Conservation (phyloP, 108 stramenopile genomes). For the Cyclotella kingstonii region DNA sequence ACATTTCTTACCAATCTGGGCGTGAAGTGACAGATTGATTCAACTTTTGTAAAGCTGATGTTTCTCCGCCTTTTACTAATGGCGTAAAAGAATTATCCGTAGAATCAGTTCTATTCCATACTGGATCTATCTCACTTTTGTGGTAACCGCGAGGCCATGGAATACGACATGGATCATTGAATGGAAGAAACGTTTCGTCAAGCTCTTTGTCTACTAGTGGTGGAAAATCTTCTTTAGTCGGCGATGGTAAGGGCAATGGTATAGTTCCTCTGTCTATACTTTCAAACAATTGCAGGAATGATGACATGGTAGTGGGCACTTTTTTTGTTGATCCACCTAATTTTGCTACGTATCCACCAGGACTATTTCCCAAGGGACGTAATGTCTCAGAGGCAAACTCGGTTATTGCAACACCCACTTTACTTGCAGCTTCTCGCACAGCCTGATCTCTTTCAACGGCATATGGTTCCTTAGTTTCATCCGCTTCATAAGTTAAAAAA, state of each 20-base stretch:
- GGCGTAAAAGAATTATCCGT: constrained; percentile 22
- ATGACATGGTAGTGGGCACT: constrained; percentile 53
- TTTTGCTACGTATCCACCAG: constrained; percentile 33
- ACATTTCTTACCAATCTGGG: constrained; percentile 27
- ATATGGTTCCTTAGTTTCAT: constrained; percentile 69
- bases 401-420: constrained; percentile 47
- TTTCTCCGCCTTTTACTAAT: constrained; percentile 58
- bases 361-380: constrained; percentile 29
- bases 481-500: constrained; percentile 65
- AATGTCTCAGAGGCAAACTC: constrained; percentile 51
- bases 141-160: constrained; percentile 59
- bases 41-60: constrained; percentile 49
- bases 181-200: constrained; percentile 39
- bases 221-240: constrained; percentile 19
- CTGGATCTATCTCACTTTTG: constrained; percentile 44
- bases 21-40: constrained; percentile 38
- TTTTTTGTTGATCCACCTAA: constrained; percentile 22
- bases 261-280: constrained; percentile 39
- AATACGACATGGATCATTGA: constrained; percentile 45
- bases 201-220: constrained; percentile 4
- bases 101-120: constrained; percentile 62
- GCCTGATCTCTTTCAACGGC: constrained; percentile 59
- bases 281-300: constrained; percentile 54
- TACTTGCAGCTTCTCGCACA: constrained; percentile 47
- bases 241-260: constrained; percentile 32